Percentiles rank a stretch among this genome's conserved stretches.
Evolutionary conservation across 2,329 filamentous ascomycete species (phyloP).

Genomic region (Camillea tinctor): DNA sequence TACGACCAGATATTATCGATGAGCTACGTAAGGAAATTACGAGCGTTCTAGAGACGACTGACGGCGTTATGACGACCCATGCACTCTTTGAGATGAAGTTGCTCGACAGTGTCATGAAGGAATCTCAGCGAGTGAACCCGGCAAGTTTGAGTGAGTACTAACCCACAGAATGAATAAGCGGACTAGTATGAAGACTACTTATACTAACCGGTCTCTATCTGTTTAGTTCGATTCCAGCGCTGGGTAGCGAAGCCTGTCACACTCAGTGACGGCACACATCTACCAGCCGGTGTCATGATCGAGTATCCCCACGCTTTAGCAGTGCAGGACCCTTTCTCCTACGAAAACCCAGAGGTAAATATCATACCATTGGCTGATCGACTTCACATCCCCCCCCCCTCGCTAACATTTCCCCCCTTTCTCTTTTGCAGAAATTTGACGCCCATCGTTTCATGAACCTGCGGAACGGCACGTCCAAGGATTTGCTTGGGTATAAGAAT

Average conservation of each 20-base stretch:
- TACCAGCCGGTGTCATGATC: conserved; percentile 41
- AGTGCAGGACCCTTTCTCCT: conserved; percentile 33
- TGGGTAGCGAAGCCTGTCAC: conserved; percentile 41
- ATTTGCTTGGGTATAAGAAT: conserved; percentile 26
- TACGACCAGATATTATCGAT: conserved; percentile 45
- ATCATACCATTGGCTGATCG: too few species aligned
- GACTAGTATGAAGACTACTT: not conserved
- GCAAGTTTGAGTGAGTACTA: conserved; percentile 23
- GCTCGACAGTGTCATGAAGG: conserved; percentile 37
- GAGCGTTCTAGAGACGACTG: conserved; percentile 33
- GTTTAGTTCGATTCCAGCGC: conserved; percentile 42
- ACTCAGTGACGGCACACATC: conserved; percentile 26
- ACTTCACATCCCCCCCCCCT: too few species aligned
- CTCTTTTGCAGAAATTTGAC: conserved; percentile 29
- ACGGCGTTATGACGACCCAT: conserved; percentile 31
- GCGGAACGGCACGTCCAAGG: conserved; percentile 27
- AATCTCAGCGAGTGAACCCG: conserved; percentile 31
- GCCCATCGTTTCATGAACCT: conserved; percentile 35
- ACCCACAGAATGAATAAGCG: not conserved
- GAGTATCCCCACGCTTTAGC: conserved; percentile 36
- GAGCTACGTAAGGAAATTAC: conserved; percentile 52
- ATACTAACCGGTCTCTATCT: not conserved
- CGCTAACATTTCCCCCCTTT: not conserved
- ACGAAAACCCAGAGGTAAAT: conserved; percentile 32
- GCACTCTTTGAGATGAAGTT: conserved; percentile 39